These are phyloP conservation scores for Fomitopsis schrenkii DNA, from an alignment of 1,284 basidiomycete species.

Conservation along the genomic window DNA sequence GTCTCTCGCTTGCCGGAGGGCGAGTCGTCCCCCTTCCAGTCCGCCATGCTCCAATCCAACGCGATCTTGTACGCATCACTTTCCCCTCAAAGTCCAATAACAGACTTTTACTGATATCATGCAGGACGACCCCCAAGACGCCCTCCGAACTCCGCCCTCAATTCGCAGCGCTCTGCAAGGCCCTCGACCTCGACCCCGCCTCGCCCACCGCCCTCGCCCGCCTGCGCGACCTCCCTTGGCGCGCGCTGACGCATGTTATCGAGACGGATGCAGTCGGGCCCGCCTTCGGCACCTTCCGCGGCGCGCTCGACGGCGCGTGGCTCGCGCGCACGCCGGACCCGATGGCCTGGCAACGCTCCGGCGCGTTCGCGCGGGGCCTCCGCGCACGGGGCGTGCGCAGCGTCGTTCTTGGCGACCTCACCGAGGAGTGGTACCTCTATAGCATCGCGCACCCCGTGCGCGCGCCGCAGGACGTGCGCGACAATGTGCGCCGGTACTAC, in stretches of 20 bases:
- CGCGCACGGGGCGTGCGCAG: constrained; percentile 53
- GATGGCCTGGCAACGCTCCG: constrained; percentile 67
- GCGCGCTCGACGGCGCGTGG: constrained; percentile 56
- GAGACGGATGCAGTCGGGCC: constrained; percentile 48
- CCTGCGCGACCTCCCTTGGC: constrained; percentile 46
- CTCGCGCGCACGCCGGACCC: constrained; percentile 45
- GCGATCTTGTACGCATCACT: constrained; percentile 53
- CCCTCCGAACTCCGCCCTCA: constrained; percentile 54
- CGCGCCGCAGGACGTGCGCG: constrained; percentile 42
- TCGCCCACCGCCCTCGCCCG: constrained; percentile 41
- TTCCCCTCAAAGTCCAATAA: constrained; percentile 1
- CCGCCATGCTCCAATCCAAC: constrained; percentile 68
- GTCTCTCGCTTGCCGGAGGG: constrained; percentile 60
- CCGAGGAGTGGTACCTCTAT: constrained; percentile 77
- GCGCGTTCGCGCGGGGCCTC: constrained; percentile 51
- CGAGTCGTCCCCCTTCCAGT: constrained; percentile 56
- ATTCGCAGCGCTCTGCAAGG: constrained; percentile 54
- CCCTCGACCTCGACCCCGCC: constrained; percentile 51
- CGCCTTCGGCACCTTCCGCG: constrained; percentile 63
- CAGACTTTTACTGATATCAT: not conserved
- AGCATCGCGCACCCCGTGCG: constrained; percentile 59
- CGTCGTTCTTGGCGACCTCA: constrained; percentile 63
- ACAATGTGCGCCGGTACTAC: constrained; percentile 63
- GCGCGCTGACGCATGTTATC: constrained; percentile 50
- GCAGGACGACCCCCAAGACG: constrained; percentile 50